Evolutionary conservation across 164 flowering plant species (phyloP).

Genomic region (Tetrastigma voinierianum): DNA sequence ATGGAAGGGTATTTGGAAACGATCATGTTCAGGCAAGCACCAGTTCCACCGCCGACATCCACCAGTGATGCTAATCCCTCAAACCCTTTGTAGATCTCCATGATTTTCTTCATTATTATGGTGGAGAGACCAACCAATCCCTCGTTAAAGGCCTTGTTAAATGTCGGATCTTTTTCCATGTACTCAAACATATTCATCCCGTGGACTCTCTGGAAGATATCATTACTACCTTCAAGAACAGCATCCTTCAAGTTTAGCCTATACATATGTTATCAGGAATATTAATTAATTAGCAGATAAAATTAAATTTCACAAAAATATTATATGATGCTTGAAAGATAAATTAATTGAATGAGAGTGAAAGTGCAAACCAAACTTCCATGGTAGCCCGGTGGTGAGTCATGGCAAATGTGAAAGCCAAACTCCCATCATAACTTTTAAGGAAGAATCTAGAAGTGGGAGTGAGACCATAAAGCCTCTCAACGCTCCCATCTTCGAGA

Average conservation of each 20-base stretch:
- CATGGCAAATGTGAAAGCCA: neutral
- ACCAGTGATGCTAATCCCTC: neutral
- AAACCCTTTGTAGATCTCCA: neutral
- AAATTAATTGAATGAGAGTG: no score
- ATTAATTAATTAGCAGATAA: no score
- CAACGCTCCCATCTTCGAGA: neutral
- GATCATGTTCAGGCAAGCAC: neutral
- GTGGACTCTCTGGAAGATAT: constrained; percentile 11
- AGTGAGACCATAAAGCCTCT: constrained; percentile 8
- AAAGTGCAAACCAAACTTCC: constrained; percentile 4
- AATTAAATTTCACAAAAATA: no score
- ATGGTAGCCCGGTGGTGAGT: neutral
- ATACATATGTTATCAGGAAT: neutral
- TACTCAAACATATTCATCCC: constrained; percentile 14
- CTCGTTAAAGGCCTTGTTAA: constrained; percentile 3
- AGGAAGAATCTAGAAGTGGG: constrained; percentile 2
- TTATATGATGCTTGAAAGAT: no score
- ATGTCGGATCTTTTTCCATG: constrained; percentile 5
- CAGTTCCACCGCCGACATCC: neutral
- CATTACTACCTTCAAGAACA: constrained; percentile 13
- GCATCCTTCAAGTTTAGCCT: constrained; percentile 14
- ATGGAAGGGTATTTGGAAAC: neutral
- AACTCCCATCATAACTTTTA: neutral
- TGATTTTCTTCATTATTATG: neutral
- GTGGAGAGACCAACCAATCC: neutral